These are phyloP conservation scores for Aspergillus sp. DNA, from an alignment of 2,329 filamentous ascomycete genomes.

Conservation along the genomic window DNA sequence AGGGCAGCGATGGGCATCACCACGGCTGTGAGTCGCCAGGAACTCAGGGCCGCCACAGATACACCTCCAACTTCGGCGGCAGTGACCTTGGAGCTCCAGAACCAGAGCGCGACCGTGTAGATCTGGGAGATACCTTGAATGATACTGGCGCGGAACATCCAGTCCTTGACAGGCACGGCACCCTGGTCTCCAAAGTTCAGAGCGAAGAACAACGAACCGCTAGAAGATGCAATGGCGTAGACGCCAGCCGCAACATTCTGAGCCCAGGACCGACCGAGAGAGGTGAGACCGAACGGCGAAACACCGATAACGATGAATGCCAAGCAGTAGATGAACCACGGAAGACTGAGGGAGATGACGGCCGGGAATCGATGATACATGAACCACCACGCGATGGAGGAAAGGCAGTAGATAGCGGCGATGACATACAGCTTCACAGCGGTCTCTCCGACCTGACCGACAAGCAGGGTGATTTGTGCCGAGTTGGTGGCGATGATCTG, in stretches of 20 bases:
- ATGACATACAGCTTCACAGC: conserved; percentile 62
- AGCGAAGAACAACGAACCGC: conserved; percentile 65
- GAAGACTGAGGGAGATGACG: conserved; percentile 57
- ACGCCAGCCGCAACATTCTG: conserved; percentile 62
- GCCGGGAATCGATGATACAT: conserved; percentile 60
- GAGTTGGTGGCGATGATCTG: conserved; percentile 67
- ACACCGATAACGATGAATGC: conserved; percentile 64
- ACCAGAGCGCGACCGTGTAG: conserved; percentile 66
- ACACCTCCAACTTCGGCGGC: conserved; percentile 2
- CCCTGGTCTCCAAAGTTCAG: conserved; percentile 67
- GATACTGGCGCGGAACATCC: conserved; percentile 66
- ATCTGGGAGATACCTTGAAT: conserved; percentile 68
- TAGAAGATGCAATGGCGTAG: conserved; percentile 63
- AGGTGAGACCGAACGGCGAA: conserved; percentile 53
- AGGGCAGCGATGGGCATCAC: conserved; percentile 5
- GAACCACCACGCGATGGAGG: conserved; percentile 63
- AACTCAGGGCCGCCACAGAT: background rate
- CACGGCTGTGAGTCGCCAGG: conserved; percentile 5
- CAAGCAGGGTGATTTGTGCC: conserved; percentile 68
- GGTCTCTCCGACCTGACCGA: conserved; percentile 61
- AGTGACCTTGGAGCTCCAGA: conserved; percentile 62
- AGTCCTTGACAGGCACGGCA: conserved; percentile 62
- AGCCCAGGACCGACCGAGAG: conserved; percentile 51
- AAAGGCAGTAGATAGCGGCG: conserved; percentile 59
- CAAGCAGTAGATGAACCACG: conserved; percentile 64